A percentile compares a stretch with the other conserved stretches of the same genome.
These are phyloP conservation scores for Apostasia shenzhenica DNA, from an alignment of 106 monocot genomes.

Conservation along the genomic window DNA sequence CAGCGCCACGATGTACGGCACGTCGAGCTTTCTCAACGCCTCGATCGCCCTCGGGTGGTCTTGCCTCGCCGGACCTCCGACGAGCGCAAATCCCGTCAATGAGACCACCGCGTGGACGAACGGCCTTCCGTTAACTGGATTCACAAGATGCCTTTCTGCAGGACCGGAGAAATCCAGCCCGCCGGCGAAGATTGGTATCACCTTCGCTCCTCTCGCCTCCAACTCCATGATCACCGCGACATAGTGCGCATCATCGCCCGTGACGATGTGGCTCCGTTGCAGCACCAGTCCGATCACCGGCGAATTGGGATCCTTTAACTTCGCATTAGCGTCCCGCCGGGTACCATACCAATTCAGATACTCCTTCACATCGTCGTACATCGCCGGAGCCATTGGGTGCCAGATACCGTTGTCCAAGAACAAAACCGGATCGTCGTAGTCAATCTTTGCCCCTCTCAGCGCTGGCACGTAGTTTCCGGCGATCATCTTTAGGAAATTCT, in stretches of 20 bases:
- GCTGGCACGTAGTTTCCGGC: constrained; percentile 53
- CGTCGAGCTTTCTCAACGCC: constrained; percentile 58
- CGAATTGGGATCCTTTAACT: constrained; percentile 31
- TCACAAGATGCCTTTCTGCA: constrained; percentile 35
- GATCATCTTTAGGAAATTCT: constrained; percentile 75
- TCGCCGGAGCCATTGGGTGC: constrained; percentile 60
- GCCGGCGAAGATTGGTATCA: constrained; percentile 56
- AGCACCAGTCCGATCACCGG: constrained; percentile 52
- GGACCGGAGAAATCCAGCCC: constrained; percentile 78
- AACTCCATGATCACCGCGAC: constrained; percentile 72
- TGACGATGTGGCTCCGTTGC: constrained; percentile 78
- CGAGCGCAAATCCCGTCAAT: constrained; percentile 63
- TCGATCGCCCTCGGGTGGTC: constrained; percentile 67
- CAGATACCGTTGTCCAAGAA: constrained; percentile 62
- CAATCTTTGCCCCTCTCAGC: constrained; percentile 30
- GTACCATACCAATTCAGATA: constrained; percentile 72
- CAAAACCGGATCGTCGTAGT: constrained; percentile 51
- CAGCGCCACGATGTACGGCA: constrained; percentile 66
- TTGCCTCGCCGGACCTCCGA: constrained; percentile 72
- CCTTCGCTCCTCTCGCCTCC: constrained; percentile 67
- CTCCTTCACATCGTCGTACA: constrained; percentile 72
- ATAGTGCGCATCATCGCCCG: constrained; percentile 68
- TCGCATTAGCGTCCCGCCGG: constrained; percentile 36
- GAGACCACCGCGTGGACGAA: constrained; percentile 57
- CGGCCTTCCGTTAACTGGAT: constrained; percentile 42